Evolutionary conservation across 2,329 filamentous ascomycete species (phyloP).

Genomic region (Epichloe uncinata): DNA sequence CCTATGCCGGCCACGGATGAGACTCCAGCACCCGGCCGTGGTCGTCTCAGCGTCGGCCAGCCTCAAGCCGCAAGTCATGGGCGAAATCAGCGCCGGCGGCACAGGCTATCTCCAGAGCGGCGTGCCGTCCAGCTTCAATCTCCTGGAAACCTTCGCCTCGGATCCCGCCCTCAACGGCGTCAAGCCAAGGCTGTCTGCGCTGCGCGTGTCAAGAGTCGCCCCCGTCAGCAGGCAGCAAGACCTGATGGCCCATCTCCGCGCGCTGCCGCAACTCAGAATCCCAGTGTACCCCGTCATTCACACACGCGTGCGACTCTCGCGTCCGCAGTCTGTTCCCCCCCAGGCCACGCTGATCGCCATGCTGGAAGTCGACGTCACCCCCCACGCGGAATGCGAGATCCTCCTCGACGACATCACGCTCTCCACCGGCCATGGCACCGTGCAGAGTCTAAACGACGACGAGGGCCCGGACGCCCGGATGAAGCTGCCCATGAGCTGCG

Average conservation of each 20-base stretch:
- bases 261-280: constrained; percentile 47
- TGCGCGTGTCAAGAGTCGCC: constrained; percentile 61
- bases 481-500: constrained; percentile 45
- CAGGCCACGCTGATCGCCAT: constrained; percentile 53
- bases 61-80: constrained; percentile 34
- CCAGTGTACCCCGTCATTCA: constrained; percentile 57
- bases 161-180: constrained; percentile 51
- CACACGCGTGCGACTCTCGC: constrained; percentile 58
- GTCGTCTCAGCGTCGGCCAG: constrained; percentile 51
- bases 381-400: constrained; percentile 55
- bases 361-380: constrained; percentile 61
- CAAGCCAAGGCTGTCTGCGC: constrained; percentile 55
- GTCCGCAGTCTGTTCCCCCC: constrained; percentile 43
- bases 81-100: constrained; percentile 16
- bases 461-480: constrained; percentile 23
- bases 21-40: constrained; percentile 52
- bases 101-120: constrained; percentile 58
- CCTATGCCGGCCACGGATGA: constrained; percentile 45
- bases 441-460: constrained; percentile 41
- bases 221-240: constrained; percentile 52
- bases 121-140: constrained; percentile 56
- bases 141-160: constrained; percentile 59
- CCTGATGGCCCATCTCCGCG: constrained; percentile 48
- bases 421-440: constrained; percentile 40
- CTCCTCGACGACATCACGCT: constrained; percentile 46